Evolutionary conservation across 176 grass and related monocot species (phyloP), one percentile per base, ranked within the genome.

Genomic region (Thalia dealbata): DNA sequence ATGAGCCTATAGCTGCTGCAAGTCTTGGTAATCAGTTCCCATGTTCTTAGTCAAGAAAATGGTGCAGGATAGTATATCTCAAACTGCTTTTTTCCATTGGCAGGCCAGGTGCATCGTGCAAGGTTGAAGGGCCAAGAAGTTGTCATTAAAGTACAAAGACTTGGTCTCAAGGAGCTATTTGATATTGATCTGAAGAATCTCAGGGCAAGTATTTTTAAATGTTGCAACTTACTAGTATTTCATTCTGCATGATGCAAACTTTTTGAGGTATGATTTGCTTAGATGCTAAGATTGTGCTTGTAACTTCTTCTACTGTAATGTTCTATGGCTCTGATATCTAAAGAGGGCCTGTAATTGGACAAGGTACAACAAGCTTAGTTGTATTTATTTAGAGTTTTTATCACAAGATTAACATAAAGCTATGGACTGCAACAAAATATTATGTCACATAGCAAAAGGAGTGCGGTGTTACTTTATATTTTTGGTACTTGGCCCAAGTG

Each of bases 131-230:
- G 95, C 38, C 79, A 91, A 85, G 90, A 99, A 80, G 73, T 99
- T 59, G 95, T 87, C 44, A 88, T 99, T 77, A 99, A 99, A 83
- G 95, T 99, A 56, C 95, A 99, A 91, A 91, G 90, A 64, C 95
- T 87, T 81, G 87, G 90, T 80, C 83, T 99, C 46, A 99, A 99
- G 69, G 95, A 88, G 14, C 79, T 99, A 1, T 99, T 99, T 88
- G 95, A 99, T 76, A 99, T 99, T 84, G 95, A 99, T 84, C 81
- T 99, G 74, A 99, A 99, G 83, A 99, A 93, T 81, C 80, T 93
- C 76, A 93, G 95, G 79, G 95, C 86, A 73, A 76, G 72, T 82
- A 56, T 26, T 38, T 79, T 46, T 74, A 67, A n/a, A 58, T 60
- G 32, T 80, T 76, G 50, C 64, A 50, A 52, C 7, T 73, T 51